Percentiles rank a stretch among this genome's conserved stretches.
Conservation (phyloP, 768 basidiomycete species). For the Cubamyces lactineus region DNA sequence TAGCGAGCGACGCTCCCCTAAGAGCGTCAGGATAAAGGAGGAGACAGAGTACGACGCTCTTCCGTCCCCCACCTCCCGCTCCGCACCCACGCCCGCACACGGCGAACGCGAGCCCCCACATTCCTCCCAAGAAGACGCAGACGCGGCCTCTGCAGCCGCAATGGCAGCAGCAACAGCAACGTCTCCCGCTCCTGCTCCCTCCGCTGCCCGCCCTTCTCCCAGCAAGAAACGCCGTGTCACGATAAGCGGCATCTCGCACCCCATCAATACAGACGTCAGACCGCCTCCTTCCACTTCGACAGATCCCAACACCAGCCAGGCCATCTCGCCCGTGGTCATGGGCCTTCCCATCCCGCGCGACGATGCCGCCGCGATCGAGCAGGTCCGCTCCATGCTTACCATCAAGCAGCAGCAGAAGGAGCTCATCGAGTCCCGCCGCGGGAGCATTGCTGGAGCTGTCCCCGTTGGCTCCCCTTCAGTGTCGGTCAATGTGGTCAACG, state of each 20-base stretch:
- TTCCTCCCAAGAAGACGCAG: neutral
- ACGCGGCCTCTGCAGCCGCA: conserved; percentile 1
- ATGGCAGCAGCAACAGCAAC: neutral
- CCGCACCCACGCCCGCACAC: conserved; percentile 21
- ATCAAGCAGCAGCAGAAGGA: conserved; percentile 76
- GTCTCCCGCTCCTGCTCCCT: conserved; percentile 42
- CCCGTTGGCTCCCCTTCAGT: conserved; percentile 30
- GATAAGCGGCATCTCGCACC: conserved; percentile 60
- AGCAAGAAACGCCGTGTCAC: conserved; percentile 74
- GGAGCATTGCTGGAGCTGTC: conserved; percentile 46
- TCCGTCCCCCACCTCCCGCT: conserved; percentile 38
- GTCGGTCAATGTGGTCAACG: conserved; percentile 31
- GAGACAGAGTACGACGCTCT: conserved; percentile 59
- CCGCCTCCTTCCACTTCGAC: conserved; percentile 35
- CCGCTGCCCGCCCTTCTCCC: conserved; percentile 44
- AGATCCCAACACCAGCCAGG: conserved; percentile 44
- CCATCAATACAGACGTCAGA: conserved; percentile 57
- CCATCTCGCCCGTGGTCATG: conserved; percentile 70
- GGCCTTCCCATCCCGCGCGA: conserved; percentile 58
- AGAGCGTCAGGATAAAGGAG: conserved; percentile 58
- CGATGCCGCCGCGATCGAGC: conserved; percentile 60
- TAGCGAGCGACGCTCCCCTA: conserved; percentile 49
- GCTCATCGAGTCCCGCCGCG: conserved; percentile 69
- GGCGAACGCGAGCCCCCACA: conserved; percentile 7
- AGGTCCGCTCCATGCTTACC: conserved; percentile 61